These are phyloP conservation scores for Tylopilus sp. DNA, from an alignment of 1,284 basidiomycete genomes.

Conservation along the genomic window DNA sequence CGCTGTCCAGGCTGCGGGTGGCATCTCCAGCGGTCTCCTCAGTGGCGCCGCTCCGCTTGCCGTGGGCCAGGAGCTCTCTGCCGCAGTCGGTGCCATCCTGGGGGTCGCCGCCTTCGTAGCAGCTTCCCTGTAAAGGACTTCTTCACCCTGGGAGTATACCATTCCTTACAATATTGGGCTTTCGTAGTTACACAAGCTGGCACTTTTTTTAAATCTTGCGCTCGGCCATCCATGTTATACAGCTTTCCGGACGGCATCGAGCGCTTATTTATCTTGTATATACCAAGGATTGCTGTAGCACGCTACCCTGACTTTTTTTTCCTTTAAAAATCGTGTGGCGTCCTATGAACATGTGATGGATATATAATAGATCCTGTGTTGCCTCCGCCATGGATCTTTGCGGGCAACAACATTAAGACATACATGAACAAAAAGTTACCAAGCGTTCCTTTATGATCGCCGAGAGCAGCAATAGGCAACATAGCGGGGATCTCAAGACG, in stretches of 20 bases:
- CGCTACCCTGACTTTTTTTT: conserved; percentile 8
- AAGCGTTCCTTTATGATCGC: conserved; percentile 8
- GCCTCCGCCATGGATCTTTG: conserved; percentile 1
- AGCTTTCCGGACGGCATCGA: conserved; percentile 9
- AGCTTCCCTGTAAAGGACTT: conserved; percentile 17
- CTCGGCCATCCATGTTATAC: conserved; percentile 11
- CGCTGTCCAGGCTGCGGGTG: conserved; percentile 67
- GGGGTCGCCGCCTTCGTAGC: conserved; percentile 29
- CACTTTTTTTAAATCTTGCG: conserved; percentile 8
- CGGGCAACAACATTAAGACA: conserved; percentile 6
- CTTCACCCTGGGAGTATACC: conserved; percentile 20
- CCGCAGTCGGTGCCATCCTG: conserved; percentile 24
- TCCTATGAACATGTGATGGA: not conserved
- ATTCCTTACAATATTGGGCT: conserved; percentile 5
- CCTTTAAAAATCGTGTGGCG: not conserved
- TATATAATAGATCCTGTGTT: conserved; percentile 7
- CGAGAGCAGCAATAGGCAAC: conserved; percentile 5
- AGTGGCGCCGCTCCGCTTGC: conserved; percentile 29
- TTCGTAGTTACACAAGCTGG: conserved; percentile 27
- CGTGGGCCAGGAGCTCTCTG: conserved; percentile 26
- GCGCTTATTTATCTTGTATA: conserved; percentile 22
- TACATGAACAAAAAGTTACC: not conserved
- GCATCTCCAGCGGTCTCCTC: conserved; percentile 43
- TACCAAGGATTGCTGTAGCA: conserved; percentile 16
- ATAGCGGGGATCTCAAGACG: conserved; percentile 25